phyloP scores from a whole-genome alignment of 495 filamentous ascomycete genomes.

The Podospora didyma region DNA sequence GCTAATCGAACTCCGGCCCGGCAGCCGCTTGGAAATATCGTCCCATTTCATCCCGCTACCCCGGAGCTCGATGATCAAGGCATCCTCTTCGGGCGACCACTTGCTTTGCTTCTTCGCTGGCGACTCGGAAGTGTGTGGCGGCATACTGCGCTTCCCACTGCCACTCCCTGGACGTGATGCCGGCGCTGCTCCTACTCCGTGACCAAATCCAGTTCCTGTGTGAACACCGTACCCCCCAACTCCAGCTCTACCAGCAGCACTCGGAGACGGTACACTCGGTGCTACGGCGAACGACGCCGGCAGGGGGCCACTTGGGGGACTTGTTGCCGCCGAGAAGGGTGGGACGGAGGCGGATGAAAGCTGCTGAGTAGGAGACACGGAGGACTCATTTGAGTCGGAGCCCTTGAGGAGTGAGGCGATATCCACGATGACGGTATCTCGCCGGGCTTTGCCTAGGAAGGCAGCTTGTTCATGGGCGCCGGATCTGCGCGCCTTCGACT shows the following conservation, averaged over 20 bases:
- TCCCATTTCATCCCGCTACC: slow-evolving; percentile 96
- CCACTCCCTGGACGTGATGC: slow-evolving; percentile 16
- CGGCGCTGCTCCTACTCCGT: neutral
- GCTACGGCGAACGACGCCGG: slow-evolving; percentile 19
- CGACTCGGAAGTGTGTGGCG: slow-evolving; percentile 59
- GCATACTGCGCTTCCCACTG: slow-evolving; percentile 42
- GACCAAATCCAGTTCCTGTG: neutral
- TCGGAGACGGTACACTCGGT: slow-evolving; percentile 19
- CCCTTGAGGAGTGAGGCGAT: slow-evolving; percentile 77
- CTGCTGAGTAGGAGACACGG: slow-evolving; percentile 50
- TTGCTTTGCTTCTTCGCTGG: slow-evolving; percentile 94
- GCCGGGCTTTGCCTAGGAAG: slow-evolving; percentile 24
- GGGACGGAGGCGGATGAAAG: slow-evolving; percentile 49
- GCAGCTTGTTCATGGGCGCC: slow-evolving; percentile 19
- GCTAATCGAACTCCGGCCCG: slow-evolving; percentile 86
- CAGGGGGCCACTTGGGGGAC: slow-evolving; percentile 14
- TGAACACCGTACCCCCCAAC: neutral
- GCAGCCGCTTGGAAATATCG: slow-evolving; percentile 86
- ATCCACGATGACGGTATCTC: slow-evolving; percentile 75
- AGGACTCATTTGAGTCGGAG: slow-evolving; percentile 76
- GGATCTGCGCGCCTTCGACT: slow-evolving; percentile 9
- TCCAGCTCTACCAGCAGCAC: slow-evolving; percentile 6
- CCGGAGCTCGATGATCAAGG: slow-evolving; percentile 81
- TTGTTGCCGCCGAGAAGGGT: slow-evolving; percentile 32
- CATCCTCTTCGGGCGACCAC: slow-evolving; percentile 90